Conservation (phyloP, 352 stramenopile species). For the Phytophthora sp. region DNA sequence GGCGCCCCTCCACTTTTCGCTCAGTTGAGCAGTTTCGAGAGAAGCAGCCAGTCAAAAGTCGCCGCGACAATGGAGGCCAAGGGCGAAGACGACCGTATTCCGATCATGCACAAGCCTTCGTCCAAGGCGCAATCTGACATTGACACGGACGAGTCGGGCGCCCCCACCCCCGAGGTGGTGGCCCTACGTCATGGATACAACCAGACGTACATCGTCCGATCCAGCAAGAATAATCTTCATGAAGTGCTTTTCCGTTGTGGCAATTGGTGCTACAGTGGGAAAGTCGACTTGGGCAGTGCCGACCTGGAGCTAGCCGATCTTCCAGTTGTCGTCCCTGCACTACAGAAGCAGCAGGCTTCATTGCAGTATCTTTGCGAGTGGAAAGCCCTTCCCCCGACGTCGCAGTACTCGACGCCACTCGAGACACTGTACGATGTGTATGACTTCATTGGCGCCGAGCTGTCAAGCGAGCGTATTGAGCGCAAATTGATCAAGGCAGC, state of each 20-base stretch:
- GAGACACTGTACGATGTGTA: constrained; percentile 86
- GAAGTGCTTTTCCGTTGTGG: constrained; percentile 94
- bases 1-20: constrained; percentile 7
- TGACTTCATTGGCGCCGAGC: constrained; percentile 84
- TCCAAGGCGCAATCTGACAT: constrained; percentile 40
- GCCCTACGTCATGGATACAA: constrained; percentile 91
- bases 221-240: constrained; percentile 70
- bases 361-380: constrained; percentile 93
- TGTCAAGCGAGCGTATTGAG: constrained; percentile 82
- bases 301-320: constrained; percentile 89
- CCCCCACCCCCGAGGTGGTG: constrained; percentile 67
- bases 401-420: constrained; percentile 72
- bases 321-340: constrained; percentile 87
- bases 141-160: constrained; percentile 51
- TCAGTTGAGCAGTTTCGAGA: constrained; percentile 22
- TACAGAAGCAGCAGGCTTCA: constrained; percentile 94
- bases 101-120: constrained; percentile 24
- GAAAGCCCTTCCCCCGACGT: constrained; percentile 74
- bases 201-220: constrained; percentile 92
- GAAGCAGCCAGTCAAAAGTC: constrained; percentile 14
- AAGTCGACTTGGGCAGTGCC: constrained; percentile 85
- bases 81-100: constrained; percentile 26
- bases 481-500: constrained; percentile 88
- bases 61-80: constrained; percentile 68
- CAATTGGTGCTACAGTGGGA: constrained; percentile 95